phyloP scores from a whole-genome alignment of 768 basidiomycete genomes.

The Paxillus involutus region DNA sequence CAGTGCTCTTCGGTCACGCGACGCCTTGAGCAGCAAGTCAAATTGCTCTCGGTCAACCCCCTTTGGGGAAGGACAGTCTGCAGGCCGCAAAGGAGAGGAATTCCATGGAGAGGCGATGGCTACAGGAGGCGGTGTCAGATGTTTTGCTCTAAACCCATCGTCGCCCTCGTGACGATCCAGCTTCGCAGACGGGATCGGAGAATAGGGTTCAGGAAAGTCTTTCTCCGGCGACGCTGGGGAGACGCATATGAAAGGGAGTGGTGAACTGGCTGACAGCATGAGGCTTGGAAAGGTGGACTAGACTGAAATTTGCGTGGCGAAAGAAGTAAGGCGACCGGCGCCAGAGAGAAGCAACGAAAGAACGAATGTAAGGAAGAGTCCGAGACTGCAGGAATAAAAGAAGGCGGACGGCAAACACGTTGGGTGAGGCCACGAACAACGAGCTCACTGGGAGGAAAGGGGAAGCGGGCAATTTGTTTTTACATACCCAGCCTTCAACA shows the following conservation, averaged over 20 bases:
- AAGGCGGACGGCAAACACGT: slow-evolving; percentile 17
- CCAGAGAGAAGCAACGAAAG: slow-evolving; percentile 33
- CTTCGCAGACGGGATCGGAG: slow-evolving; percentile 50
- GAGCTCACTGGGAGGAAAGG: slow-evolving; percentile 3
- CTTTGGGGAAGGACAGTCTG: slow-evolving; percentile 36
- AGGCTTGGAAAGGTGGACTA: slow-evolving; percentile 20
- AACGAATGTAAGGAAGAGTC: slow-evolving; percentile 29
- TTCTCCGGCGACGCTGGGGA: slow-evolving; percentile 65
- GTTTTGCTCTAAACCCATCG: slow-evolving; percentile 56
- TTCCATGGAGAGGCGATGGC: slow-evolving; percentile 28
- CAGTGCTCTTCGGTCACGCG: slow-evolving; percentile 53
- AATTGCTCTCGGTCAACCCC: slow-evolving; percentile 67
- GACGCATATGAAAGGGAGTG: slow-evolving; percentile 68
- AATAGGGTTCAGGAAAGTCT: slow-evolving; percentile 52
- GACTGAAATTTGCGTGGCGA: neutral
- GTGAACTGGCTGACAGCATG: slow-evolving; percentile 43
- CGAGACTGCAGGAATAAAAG: slow-evolving; percentile 25
- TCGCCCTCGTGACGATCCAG: slow-evolving; percentile 32
- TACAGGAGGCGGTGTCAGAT: slow-evolving; percentile 52
- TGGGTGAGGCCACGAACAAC: slow-evolving; percentile 7
- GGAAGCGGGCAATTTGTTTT: neutral
- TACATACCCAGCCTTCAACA: neutral
- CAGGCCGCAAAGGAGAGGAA: slow-evolving; percentile 51
- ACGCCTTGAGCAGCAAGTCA: slow-evolving; percentile 59
- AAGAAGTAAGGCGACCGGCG: slow-evolving; percentile 52